Evolutionary conservation across 2,329 filamentous ascomycete species (phyloP), one percentile per base, ranked within the genome.

Genomic region (Cercospora zeae-maydis): DNA sequence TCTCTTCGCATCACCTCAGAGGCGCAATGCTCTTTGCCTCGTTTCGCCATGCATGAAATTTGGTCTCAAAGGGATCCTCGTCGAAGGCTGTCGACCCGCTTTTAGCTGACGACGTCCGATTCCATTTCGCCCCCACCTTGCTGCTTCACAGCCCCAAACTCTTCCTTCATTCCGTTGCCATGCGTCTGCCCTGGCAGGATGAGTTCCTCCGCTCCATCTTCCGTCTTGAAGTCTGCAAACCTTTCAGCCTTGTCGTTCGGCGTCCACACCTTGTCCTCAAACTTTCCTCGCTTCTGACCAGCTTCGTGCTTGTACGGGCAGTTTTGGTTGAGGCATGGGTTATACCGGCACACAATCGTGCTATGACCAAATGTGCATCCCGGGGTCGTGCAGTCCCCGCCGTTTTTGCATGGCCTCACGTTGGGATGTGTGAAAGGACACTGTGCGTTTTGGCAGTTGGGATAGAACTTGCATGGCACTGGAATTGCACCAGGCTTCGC

Each of bases 311-410:
- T 92, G 80, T 92, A 98, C 4, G 88, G 83, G 76, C 95, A 99
- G 70, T 81, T 84, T n/a, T 89, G 85, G 79, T 97, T 97, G 67
- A 92, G 85, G 78, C 95, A 99, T 0, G 93, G 95, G 70, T 88
- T 93, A 79, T 90, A 98, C 75, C 88, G 92, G 87, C 95, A 99
- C 76, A 89, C 85, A 53, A 88, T 90, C 75, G 88, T 87, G 69
- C 90, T 80, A 78, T 99, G 95, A 11, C 91, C 93, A 75, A 96
- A 99, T 70, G 92, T 92, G 85, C 95, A 99, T 64, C 87, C 87
- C 11, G 87, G 80, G 3, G 86, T 86, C 36, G 88, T 88, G 81
- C 95, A 99, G 74, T 93, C 91, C 53, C 89, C 90, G 30, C 95
- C 95, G 74, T 97, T 97, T 63, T 91, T 88, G 80, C 95, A 99